phyloP scores from a whole-genome alignment of 2,329 filamentous ascomycete genomes.

The Exophiala sp. region DNA sequence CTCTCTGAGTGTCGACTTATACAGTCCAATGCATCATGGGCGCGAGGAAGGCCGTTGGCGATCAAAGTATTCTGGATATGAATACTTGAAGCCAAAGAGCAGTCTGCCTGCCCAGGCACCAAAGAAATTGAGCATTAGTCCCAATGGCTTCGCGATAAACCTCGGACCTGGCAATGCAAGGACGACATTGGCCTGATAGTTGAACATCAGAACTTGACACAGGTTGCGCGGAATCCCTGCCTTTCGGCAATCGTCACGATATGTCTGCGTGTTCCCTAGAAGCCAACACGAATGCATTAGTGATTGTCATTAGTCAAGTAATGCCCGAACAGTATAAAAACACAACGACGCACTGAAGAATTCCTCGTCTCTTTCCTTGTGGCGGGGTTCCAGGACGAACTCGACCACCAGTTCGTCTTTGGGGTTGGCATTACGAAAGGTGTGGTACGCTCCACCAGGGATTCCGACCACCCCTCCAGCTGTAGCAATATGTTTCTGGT shows the following conservation, averaged over 20 bases:
- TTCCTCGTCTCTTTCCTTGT: slow-evolving; percentile 1
- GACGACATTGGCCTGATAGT: slow-evolving; percentile 7
- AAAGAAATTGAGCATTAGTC: slow-evolving; percentile 2
- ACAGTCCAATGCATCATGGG: no score
- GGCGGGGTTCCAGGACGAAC: slow-evolving; percentile 3
- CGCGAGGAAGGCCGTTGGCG: background rate
- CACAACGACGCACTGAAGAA: background rate
- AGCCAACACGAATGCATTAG: background rate
- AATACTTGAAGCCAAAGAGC: background rate
- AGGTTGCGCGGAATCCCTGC: slow-evolving; percentile 2
- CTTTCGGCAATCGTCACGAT: slow-evolving; percentile 11
- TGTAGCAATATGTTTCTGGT: slow-evolving; percentile 1
- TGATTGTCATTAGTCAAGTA: background rate
- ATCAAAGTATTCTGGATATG: slow-evolving; percentile 4
- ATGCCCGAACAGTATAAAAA: background rate
- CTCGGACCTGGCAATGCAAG: slow-evolving; percentile 3
- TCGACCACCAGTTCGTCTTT: slow-evolving; percentile 5
- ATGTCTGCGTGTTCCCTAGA: slow-evolving; percentile 9
- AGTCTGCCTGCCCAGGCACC: background rate
- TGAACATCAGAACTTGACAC: slow-evolving; percentile 12
- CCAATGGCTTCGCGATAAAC: background rate
- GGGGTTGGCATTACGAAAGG: slow-evolving; percentile 10
- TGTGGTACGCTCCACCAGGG: slow-evolving; percentile 5
- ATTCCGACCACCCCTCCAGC: slow-evolving; percentile 5
- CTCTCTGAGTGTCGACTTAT: no score